phyloP scores from a whole-genome alignment of 805 yeast genomes.

The Allodekkera sacchari region DNA sequence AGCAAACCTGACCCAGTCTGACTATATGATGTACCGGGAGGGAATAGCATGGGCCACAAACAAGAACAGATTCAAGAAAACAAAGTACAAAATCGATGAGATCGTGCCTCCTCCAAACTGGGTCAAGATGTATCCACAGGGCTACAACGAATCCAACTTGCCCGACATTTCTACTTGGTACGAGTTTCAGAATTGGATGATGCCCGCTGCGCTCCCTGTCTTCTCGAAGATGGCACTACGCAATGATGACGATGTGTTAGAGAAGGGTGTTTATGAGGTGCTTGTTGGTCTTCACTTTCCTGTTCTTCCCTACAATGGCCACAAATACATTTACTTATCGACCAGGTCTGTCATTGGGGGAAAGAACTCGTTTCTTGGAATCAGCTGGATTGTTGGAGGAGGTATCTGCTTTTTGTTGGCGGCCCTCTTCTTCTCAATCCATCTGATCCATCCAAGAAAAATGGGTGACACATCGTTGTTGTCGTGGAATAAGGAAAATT shows the following conservation, averaged over 20 bases:
- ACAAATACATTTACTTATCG: slow-evolving; percentile 56
- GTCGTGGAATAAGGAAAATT: slow-evolving; percentile 57
- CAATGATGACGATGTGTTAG: slow-evolving; percentile 47
- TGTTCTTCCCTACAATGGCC: slow-evolving; percentile 58
- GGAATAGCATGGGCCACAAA: slow-evolving; percentile 73
- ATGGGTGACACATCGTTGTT: slow-evolving; percentile 63
- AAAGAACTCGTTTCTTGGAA: slow-evolving; percentile 63
- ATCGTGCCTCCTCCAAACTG: slow-evolving; percentile 83
- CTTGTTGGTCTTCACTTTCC: slow-evolving; percentile 74
- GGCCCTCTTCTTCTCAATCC: slow-evolving; percentile 41
- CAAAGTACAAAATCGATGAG: slow-evolving; percentile 48
- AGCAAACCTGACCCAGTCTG: slow-evolving; percentile 32
- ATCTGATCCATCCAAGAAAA: slow-evolving; percentile 58
- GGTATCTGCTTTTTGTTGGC: slow-evolving; percentile 57
- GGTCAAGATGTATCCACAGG: slow-evolving; percentile 61
- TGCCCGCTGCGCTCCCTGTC: slow-evolving; percentile 65
- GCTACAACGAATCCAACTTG: slow-evolving; percentile 59
- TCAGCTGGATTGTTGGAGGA: slow-evolving; percentile 69
- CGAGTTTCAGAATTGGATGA: slow-evolving; percentile 80
- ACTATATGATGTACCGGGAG: slow-evolving; percentile 37
- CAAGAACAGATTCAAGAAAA: slow-evolving; percentile 52
- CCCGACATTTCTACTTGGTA: slow-evolving; percentile 65
- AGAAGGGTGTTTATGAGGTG: slow-evolving; percentile 55
- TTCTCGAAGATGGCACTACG: slow-evolving; percentile 60
- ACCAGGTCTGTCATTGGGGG: slow-evolving; percentile 74